These are phyloP conservation scores for Pyrenochaeta sp. DNA, from an alignment of 2,329 filamentous ascomycete genomes.

Conservation along the genomic window DNA sequence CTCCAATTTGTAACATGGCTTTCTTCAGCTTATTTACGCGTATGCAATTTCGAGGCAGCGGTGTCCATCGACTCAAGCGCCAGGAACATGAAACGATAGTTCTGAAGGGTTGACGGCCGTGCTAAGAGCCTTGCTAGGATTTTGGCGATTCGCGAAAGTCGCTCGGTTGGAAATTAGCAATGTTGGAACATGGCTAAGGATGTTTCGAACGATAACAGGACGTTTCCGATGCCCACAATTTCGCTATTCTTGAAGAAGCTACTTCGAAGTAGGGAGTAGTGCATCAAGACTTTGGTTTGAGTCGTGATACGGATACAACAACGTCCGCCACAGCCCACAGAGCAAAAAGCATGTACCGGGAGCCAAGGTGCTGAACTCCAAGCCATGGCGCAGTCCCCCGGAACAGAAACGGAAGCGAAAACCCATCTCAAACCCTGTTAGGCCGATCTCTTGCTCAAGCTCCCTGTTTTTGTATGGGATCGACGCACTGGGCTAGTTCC, in stretches of 20 bases:
- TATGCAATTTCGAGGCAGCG: conserved; percentile 10
- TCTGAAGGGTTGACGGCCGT: conserved; percentile 10
- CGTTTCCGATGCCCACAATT: conserved; percentile 10
- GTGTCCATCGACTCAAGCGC: conserved; percentile 12
- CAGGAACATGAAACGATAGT: conserved; percentile 37
- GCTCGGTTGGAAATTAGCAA: conserved; percentile 7
- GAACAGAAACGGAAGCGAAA: conserved; percentile 10
- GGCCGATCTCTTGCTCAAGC: conserved; percentile 14
- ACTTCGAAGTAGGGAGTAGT: no score
- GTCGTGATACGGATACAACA: conserved; percentile 9
- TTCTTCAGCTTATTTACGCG: conserved; percentile 2
- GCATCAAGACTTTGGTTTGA: no score
- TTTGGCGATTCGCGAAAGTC: conserved; percentile 14
- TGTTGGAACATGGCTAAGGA: conserved; percentile 1
- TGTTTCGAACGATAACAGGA: conserved; percentile 19
- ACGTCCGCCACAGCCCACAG: conserved; percentile 3
- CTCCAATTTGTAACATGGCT: conserved; percentile 2
- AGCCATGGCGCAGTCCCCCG: conserved; percentile 12
- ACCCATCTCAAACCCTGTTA: conserved; percentile 14
- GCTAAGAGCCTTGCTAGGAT: conserved; percentile 12
- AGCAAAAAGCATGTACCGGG: no score
- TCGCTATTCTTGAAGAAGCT: conserved; percentile 2
- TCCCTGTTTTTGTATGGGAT: conserved; percentile 22
- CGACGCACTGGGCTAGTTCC: conserved; percentile 23
- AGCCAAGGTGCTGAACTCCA: conserved; percentile 2